Evolutionary conservation across 2,329 filamentous ascomycete species (phyloP).

Genomic region (Diaporthe citriasiana): DNA sequence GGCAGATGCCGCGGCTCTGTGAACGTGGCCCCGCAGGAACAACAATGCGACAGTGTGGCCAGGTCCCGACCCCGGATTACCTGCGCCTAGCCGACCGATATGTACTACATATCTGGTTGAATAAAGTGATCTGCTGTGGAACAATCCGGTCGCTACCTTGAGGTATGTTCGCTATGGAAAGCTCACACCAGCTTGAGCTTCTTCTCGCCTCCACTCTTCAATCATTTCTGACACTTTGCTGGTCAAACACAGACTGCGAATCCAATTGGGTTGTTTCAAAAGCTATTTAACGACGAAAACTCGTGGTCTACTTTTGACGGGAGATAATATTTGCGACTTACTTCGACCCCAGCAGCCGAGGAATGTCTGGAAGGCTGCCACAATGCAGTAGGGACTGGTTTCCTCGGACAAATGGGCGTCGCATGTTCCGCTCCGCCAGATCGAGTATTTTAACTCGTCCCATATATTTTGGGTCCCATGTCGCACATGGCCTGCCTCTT

Average conservation of each 20-base stretch:
- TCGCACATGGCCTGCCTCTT: not conserved
- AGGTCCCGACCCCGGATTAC: not conserved
- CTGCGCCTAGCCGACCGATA: not conserved
- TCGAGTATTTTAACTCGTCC: not conserved
- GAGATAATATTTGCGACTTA: too few species aligned
- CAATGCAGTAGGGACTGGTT: not conserved
- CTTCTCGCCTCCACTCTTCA: not conserved
- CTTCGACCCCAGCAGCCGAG: too few species aligned
- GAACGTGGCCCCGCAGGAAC: constrained; percentile 1
- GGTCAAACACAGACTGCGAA: not conserved
- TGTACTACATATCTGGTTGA: too few species aligned
- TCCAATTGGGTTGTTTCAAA: too few species aligned
- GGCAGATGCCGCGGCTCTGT: constrained; percentile 2
- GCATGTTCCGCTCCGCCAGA: not conserved
- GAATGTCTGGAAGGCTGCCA: too few species aligned
- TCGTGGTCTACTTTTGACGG: not conserved
- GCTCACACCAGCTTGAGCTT: not conserved
- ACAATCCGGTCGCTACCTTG: not conserved
- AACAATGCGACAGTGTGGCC: not conserved
- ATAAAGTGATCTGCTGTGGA: not conserved
- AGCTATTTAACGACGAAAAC: not conserved
- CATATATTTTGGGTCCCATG: not conserved
- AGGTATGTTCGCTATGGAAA: not conserved
- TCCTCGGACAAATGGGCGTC: too few species aligned
- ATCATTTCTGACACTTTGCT: too few species aligned